phyloP scores from a whole-genome alignment of 345 rosid genomes.

The Bretschneidera sinensis region DNA sequence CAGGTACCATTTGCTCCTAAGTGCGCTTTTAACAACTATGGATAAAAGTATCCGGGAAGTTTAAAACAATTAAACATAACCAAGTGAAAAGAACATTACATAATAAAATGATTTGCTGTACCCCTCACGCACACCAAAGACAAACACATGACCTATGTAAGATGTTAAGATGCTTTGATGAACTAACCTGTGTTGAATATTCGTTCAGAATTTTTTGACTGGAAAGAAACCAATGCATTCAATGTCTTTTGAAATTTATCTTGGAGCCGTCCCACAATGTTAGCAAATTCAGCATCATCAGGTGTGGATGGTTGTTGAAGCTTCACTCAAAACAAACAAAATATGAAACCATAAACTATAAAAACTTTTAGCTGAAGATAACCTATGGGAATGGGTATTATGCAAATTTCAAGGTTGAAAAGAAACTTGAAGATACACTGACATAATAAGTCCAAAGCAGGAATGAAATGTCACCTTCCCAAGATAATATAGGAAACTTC shows the following conservation, averaged over 20 bases:
- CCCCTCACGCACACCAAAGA: not conserved
- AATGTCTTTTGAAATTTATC: slow-evolving; percentile 40
- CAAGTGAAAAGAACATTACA: not conserved
- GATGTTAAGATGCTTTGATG: not conserved
- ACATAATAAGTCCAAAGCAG: not conserved
- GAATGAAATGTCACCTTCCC: not conserved
- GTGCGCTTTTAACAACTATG: no score
- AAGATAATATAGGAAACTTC: no score
- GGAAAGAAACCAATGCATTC: slow-evolving; percentile 57
- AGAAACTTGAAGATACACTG: not conserved
- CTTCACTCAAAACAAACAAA: slow-evolving; percentile 26
- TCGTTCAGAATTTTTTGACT: slow-evolving; percentile 71
- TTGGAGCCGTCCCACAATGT: slow-evolving; percentile 29
- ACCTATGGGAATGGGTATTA: not conserved
- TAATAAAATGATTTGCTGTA: not conserved
- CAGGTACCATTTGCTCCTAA: no score
- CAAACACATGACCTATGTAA: not conserved
- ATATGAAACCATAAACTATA: not conserved
- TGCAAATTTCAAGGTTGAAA: not conserved
- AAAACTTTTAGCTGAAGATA: not conserved
- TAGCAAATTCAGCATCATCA: slow-evolving; percentile 45
- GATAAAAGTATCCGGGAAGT: no score
- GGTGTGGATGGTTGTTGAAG: slow-evolving; percentile 58
- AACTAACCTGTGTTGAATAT: slow-evolving; percentile 74
- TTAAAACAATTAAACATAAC: not conserved